Base-by-base conservation (phyloP, 371 early-diverging fungal species). In the Mucor racemosus region DNA sequence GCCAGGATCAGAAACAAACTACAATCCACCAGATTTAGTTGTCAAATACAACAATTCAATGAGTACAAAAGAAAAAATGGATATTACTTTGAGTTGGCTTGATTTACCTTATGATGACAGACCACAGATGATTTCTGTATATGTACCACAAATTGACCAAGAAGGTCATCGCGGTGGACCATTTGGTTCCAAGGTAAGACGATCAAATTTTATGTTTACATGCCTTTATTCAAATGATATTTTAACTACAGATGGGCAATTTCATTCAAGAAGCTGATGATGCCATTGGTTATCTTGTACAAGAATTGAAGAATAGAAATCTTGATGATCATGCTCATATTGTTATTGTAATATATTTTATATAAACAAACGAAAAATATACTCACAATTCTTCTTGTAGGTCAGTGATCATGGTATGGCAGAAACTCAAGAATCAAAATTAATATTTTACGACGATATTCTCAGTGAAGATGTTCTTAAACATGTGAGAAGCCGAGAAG, bases 351-450 rank as follows among this genome's bases (percentile, higher is more conserved):
- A 88, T 73, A 60, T 26, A 0, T 8, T 19, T 19, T 46, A 4
- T 8, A 19, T 46, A 8, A 9, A 0, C 17, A 50, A 31, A 42
- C 10, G n/a, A 35, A 7, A 31, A 9, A 26, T 26, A 14, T n/a
- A 21, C 13, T 19, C 3, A 7, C 34, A 19, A 1, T 60, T n/a
- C n/a, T 34, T 35, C 3, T 19, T 14, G 7, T 68, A 78, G 80
- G 85, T 85, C n/a, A 88, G 95, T 64, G 97, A 97, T 74, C 98
- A 97, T 65, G 97, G 98, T 1, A 97, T 98, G 97, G 84, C 94
- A 7, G 71, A 76, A 14, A 70, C 76, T 7, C 68, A 82, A n/a
- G 74, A 84, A 56, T 76, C 87, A n/a, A 71, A 75, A 15, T 50
- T 79, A 11, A 86, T 95, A 38, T 93, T 85, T 69, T 80, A 95